Conservation (phyloP, 768 basidiomycete species). For the Auricularia sp. region DNA sequence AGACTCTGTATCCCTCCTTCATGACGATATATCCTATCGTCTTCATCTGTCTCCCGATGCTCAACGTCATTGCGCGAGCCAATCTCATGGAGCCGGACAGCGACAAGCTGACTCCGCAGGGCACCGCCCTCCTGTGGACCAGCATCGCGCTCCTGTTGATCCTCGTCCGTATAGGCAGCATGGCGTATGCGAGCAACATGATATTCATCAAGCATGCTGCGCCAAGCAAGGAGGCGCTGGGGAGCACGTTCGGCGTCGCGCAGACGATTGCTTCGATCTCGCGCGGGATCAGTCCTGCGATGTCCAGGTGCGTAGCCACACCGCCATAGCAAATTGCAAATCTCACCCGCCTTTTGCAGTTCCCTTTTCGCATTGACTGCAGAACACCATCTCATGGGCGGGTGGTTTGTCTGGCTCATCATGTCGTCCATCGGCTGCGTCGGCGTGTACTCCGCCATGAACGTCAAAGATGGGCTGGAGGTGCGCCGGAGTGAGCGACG, state of each 20-base stretch:
- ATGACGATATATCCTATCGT: conserved; percentile 11
- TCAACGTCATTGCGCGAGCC: conserved; percentile 1
- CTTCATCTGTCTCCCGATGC: conserved; percentile 9
- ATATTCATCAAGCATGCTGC: conserved; percentile 22
- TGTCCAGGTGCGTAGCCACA: conserved; percentile 12
- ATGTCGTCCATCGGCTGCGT: background rate
- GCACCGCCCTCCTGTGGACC: conserved; percentile 3
- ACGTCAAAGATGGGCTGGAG: background rate
- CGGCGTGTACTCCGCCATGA: background rate
- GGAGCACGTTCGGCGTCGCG: conserved; percentile 22
- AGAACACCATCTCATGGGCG: background rate
- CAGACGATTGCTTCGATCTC: conserved; percentile 23
- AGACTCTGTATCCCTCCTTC: conserved; percentile 7
- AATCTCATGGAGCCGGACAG: background rate
- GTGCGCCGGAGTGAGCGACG: background rate
- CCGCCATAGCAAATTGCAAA: background rate
- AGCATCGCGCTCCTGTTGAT: conserved; percentile 1
- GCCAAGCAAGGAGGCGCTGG: conserved; percentile 18
- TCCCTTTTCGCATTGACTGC: background rate
- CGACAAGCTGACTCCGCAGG: background rate
- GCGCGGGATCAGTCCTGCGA: conserved; percentile 17
- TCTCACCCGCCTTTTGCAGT: background rate
- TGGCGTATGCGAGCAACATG: conserved; percentile 17
- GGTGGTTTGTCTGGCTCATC: background rate
- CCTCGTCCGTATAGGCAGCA: conserved; percentile 3